A percentile compares a stretch with the other conserved stretches of the same genome.
These are phyloP conservation scores for Thielaviopsis populi DNA, from an alignment of 2,329 filamentous ascomycete genomes.

Conservation along the genomic window DNA sequence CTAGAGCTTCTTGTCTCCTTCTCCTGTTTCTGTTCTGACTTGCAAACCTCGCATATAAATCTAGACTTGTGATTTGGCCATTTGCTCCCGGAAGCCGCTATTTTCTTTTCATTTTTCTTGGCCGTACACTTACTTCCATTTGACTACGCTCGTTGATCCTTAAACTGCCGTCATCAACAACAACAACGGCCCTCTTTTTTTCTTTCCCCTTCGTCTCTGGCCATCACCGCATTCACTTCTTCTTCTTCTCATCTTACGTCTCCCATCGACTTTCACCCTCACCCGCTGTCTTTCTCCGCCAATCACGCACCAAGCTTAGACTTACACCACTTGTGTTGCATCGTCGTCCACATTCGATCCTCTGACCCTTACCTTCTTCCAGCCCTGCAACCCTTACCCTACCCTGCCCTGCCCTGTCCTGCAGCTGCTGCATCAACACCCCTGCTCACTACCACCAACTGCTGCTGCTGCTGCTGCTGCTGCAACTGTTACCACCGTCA, in stretches of 20 bases:
- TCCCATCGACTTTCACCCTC: background rate
- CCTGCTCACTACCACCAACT: background rate
- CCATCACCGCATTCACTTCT: background rate
- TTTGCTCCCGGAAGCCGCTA: background rate
- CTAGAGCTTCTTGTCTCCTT: background rate
- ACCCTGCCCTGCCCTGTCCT: no score
- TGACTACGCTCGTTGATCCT: background rate
- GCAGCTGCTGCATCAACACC: conserved; percentile 1
- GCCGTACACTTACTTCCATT: background rate
- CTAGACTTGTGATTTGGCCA: background rate
- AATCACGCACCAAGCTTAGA: background rate
- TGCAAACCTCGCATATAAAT: background rate
- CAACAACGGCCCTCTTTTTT: background rate
- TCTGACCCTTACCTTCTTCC: background rate
- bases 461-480: background rate
- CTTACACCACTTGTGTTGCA: conserved; percentile 4
- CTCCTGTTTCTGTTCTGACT: conserved; percentile 5
- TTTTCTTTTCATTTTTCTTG: conserved; percentile 1
- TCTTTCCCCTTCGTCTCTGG: background rate
- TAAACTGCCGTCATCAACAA: background rate
- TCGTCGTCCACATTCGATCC: conserved; percentile 2
- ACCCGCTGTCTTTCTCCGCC: background rate
- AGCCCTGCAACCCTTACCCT: conserved; percentile 8
- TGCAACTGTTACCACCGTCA: background rate
- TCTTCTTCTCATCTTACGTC: background rate